Evolutionary conservation across 805 yeast genomes (phyloP).

Genomic region (Metschnikowia matae): DNA sequence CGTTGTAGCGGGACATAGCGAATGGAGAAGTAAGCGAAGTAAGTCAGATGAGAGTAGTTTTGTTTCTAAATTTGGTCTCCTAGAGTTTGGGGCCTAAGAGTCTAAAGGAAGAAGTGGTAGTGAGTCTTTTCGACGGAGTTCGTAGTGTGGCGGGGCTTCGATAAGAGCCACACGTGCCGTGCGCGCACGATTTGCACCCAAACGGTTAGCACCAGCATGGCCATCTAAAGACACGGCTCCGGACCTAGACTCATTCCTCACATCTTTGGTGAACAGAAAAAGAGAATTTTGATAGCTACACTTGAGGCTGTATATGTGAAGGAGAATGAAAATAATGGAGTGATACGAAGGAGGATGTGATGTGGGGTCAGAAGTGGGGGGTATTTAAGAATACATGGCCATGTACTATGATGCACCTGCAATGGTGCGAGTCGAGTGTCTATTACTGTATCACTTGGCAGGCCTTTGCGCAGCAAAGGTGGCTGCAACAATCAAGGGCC

Average conservation of each 20-base stretch:
- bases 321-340: not conserved
- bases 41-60: not conserved
- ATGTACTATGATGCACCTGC: not conserved
- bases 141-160: not conserved
- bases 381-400: not conserved
- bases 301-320: not conserved
- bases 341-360: too few species aligned
- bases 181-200: slow-evolving; percentile 5
- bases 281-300: too few species aligned
- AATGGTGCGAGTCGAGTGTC: too few species aligned
- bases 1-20: slow-evolving; percentile 8
- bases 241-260: not conserved
- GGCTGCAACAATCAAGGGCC: slow-evolving; percentile 96
- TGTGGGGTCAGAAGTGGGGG: too few species aligned
- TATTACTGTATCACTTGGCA: not conserved
- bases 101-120: not conserved
- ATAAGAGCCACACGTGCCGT: slow-evolving; percentile 2
- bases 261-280: too few species aligned
- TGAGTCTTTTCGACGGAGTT: not conserved
- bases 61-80: not conserved
- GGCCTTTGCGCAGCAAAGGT: slow-evolving; percentile 66
- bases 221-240: not conserved
- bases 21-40: not conserved
- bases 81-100: not conserved
- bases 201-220: slow-evolving; percentile 2